Evolutionary conservation across 2,329 filamentous ascomycete species (phyloP).

Genomic region (Scedosporium minutisporum): DNA sequence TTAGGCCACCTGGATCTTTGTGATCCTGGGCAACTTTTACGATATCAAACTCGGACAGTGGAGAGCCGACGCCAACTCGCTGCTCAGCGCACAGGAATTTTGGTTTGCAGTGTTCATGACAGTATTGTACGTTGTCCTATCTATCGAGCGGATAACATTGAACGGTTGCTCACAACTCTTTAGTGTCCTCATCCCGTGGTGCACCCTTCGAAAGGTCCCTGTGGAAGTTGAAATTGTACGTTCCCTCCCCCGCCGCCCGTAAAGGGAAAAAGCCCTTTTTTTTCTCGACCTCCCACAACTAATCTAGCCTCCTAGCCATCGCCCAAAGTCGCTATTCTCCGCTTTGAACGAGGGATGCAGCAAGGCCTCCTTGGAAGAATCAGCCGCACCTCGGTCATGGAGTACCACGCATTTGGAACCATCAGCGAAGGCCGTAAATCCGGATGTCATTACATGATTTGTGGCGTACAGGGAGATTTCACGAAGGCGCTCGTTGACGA

Average conservation of each 20-base stretch:
- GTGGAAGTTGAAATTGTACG: constrained; percentile 29
- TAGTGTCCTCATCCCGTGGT: constrained; percentile 28
- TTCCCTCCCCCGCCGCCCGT: not conserved
- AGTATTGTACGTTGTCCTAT: constrained; percentile 21
- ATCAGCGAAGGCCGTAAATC: constrained; percentile 28
- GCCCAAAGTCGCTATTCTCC: constrained; percentile 28
- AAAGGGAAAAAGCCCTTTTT: not conserved
- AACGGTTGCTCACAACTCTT: not conserved
- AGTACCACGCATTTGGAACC: constrained; percentile 32
- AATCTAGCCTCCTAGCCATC: constrained; percentile 20
- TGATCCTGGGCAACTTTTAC: constrained; percentile 27
- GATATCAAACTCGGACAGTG: constrained; percentile 24
- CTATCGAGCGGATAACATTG: not conserved
- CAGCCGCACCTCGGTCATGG: constrained; percentile 31
- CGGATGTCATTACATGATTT: constrained; percentile 29
- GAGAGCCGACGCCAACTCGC: constrained; percentile 21
- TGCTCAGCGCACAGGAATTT: constrained; percentile 27
- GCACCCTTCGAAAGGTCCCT: constrained; percentile 27
- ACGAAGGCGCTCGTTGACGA: constrained; percentile 27
- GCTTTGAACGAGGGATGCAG: constrained; percentile 30
- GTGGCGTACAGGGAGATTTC: constrained; percentile 31
- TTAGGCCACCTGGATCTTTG: constrained; percentile 27
- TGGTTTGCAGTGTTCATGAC: constrained; percentile 32
- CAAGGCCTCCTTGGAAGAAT: constrained; percentile 30
- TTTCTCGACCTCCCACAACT: not conserved